phyloP scores from a whole-genome alignment of 345 rosid genomes.

The Syzygium aromaticum region DNA sequence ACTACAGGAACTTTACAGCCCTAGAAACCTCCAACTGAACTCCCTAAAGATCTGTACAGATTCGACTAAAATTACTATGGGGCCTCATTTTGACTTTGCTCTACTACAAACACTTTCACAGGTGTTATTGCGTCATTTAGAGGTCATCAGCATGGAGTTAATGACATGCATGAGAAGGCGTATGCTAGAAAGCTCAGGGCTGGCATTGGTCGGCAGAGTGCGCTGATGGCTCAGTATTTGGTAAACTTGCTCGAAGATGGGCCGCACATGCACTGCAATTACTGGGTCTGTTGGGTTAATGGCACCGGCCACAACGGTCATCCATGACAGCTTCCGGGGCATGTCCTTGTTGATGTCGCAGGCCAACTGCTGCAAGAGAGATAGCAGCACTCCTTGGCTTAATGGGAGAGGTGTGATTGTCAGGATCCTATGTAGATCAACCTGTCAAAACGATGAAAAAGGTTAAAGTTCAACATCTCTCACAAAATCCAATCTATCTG shows the following conservation, averaged over 20 bases:
- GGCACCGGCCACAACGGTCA: constrained; percentile 69
- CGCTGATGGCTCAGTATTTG: constrained; percentile 49
- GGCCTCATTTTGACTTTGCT: background rate
- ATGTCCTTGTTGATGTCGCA: constrained; percentile 64
- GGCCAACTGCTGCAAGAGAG: constrained; percentile 80
- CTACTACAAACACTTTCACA: background rate
- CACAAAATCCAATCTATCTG: background rate
- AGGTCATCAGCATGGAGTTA: constrained; percentile 48
- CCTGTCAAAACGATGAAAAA: constrained; percentile 24
- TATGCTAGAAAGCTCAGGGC: constrained; percentile 35
- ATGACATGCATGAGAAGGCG: constrained; percentile 70
- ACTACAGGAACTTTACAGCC: background rate
- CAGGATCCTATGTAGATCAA: constrained; percentile 50
- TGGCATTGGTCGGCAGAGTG: constrained; percentile 28
- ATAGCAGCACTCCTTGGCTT: constrained; percentile 84
- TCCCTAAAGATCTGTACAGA: constrained; percentile 3
- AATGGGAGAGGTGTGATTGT: constrained; percentile 49
- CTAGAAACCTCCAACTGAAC: background rate
- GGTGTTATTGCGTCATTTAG: constrained; percentile 36
- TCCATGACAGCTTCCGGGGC: constrained; percentile 59
- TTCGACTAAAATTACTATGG: background rate
- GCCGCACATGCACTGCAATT: constrained; percentile 48
- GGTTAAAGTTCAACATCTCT: background rate
- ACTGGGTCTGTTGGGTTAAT: constrained; percentile 68
- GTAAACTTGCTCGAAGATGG: constrained; percentile 72